Conservation (phyloP, 2,329 filamentous ascomycete genomes). For the Aureobasidium sp. region DNA sequence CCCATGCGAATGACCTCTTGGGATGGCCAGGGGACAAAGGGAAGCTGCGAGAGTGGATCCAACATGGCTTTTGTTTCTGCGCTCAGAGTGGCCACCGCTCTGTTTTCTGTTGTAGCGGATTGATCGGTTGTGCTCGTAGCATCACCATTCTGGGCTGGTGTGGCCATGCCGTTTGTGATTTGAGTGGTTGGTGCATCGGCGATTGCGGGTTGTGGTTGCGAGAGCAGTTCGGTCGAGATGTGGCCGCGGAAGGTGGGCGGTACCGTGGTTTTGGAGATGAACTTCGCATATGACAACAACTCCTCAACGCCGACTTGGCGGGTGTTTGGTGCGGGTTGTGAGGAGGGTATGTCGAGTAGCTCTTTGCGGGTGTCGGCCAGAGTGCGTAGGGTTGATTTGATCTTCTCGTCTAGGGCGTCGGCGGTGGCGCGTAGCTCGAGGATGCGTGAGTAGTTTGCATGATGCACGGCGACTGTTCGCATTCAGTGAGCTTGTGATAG, state of each 20-base stretch:
- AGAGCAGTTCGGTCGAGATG: not conserved
- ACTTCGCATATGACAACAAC: slow-evolving; percentile 66
- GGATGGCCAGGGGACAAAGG: slow-evolving; percentile 69
- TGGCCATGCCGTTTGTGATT: slow-evolving; percentile 26
- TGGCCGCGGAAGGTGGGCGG: slow-evolving; percentile 47
- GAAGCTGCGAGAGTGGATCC: slow-evolving; percentile 46
- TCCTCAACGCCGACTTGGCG: slow-evolving; percentile 57
- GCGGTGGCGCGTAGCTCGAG: slow-evolving; percentile 59
- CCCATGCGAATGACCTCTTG: slow-evolving; percentile 62
- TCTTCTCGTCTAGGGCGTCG: slow-evolving; percentile 58
- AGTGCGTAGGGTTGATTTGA: slow-evolving; percentile 59
- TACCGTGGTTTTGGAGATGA: slow-evolving; percentile 71
- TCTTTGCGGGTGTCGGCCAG: slow-evolving; percentile 66
- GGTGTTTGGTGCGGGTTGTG: slow-evolving; percentile 31
- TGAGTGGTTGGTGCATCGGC: slow-evolving; percentile 15
- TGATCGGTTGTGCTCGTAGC: not conserved
- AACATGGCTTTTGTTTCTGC: slow-evolving; percentile 31
- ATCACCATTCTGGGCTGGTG: slow-evolving; percentile 17
- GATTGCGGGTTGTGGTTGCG: not conserved
- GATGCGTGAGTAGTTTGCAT: slow-evolving; percentile 63
- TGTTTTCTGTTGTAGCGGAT: not conserved
- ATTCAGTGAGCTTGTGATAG: slow-evolving; percentile 30
- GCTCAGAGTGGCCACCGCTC: slow-evolving; percentile 22
- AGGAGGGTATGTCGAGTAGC: slow-evolving; percentile 49
- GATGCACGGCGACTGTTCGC: slow-evolving; percentile 52